Percentiles rank a stretch among this genome's conserved stretches.
phyloP scores from a whole-genome alignment of 2,329 filamentous ascomycete species.

The Parastagonospora avenae region DNA sequence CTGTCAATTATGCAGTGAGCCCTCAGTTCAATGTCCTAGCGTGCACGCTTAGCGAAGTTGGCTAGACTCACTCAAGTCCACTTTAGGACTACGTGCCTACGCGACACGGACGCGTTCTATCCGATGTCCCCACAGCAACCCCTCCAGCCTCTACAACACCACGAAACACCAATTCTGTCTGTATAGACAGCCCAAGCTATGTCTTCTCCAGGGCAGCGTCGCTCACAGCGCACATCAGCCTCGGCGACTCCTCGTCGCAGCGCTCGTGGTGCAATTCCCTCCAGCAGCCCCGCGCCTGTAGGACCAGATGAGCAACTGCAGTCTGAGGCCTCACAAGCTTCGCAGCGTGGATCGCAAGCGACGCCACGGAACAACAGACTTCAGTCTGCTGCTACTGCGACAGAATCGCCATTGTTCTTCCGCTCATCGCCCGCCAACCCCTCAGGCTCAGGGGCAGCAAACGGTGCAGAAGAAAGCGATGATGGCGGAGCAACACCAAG shows the following conservation, averaged over 20 bases:
- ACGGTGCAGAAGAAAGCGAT: constrained; percentile 52
- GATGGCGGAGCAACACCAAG: constrained; percentile 72
- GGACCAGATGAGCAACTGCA: constrained; percentile 52
- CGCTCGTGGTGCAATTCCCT: constrained; percentile 59
- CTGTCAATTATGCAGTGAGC: no score
- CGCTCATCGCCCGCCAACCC: constrained; percentile 63
- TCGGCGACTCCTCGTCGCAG: constrained; percentile 61
- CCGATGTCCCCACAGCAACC: constrained; percentile 9
- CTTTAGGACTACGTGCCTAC: background rate
- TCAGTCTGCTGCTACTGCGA: constrained; percentile 50
- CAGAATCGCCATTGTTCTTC: constrained; percentile 79
- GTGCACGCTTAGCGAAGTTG: background rate
- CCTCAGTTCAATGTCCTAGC: no score
- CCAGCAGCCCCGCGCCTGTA: constrained; percentile 53
- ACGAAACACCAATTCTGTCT: constrained; percentile 6
- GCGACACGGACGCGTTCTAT: background rate
- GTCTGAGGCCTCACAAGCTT: constrained; percentile 49
- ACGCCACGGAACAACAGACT: constrained; percentile 56
- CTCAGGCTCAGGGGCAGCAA: constrained; percentile 46
- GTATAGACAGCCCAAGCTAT: constrained; percentile 46
- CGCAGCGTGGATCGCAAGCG: constrained; percentile 45
- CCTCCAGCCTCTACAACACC: background rate
- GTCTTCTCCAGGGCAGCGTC: constrained; percentile 66
- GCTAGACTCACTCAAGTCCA: background rate
- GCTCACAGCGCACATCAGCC: constrained; percentile 60